Conservation (phyloP, 768 basidiomycete genomes). For the Tylopilus vinaceipallidus region DNA sequence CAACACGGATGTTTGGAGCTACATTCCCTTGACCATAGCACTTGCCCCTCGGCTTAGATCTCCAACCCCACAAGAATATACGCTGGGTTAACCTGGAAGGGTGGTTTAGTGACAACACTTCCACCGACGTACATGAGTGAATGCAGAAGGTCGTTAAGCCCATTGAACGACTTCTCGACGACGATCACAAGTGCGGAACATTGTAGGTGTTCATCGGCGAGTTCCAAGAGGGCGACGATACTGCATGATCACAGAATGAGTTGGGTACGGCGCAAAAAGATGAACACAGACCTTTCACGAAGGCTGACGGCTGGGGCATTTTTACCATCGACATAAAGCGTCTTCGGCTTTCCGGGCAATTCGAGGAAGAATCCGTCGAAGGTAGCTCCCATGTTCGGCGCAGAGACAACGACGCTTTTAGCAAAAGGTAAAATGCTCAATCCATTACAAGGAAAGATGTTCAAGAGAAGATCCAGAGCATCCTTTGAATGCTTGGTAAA, state of each 20-base stretch:
- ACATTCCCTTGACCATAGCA: slow-evolving; percentile 30
- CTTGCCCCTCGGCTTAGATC: slow-evolving; percentile 41
- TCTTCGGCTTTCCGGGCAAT: slow-evolving; percentile 66
- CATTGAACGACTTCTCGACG: slow-evolving; percentile 69
- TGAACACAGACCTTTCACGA: slow-evolving; percentile 66
- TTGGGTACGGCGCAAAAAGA: slow-evolving; percentile 3
- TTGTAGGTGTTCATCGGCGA: slow-evolving; percentile 80
- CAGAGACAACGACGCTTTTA: slow-evolving; percentile 70
- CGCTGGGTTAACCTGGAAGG: slow-evolving; percentile 70
- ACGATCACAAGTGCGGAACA: slow-evolving; percentile 80
- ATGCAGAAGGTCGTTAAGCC: slow-evolving; percentile 74
- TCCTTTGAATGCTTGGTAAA: slow-evolving; percentile 50
- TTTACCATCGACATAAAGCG: slow-evolving; percentile 84
- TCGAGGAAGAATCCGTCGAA: slow-evolving; percentile 82
- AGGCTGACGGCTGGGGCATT: slow-evolving; percentile 75
- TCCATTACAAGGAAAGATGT: slow-evolving; percentile 73
- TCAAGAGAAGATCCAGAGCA: slow-evolving; percentile 75
- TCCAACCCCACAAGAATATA: slow-evolving; percentile 87
- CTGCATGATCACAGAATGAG: slow-evolving; percentile 36
- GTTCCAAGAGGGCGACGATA: slow-evolving; percentile 82
- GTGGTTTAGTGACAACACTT: slow-evolving; percentile 77
- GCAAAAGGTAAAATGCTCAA: slow-evolving; percentile 67
- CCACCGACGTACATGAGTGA: slow-evolving; percentile 93
- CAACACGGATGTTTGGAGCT: slow-evolving; percentile 17
- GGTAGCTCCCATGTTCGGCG: slow-evolving; percentile 61